phyloP scores from a whole-genome alignment of 768 basidiomycete species.

The Saitozyma sp. region DNA sequence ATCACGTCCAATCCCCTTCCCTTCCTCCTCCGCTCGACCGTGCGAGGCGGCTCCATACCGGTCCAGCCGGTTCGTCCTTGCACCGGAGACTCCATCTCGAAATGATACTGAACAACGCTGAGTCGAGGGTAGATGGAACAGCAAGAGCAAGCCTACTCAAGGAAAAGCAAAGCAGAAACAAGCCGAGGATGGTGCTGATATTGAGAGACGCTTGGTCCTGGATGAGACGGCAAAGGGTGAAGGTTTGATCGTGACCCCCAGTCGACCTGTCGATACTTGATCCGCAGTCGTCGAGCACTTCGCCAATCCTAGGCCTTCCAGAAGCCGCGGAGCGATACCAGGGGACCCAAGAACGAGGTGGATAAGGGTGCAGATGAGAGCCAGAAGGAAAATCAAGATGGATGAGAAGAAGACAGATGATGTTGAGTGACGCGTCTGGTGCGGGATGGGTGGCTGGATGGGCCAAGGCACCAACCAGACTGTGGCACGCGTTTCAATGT shows the following conservation, averaged over 20 bases:
- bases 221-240: background rate
- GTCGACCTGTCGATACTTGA: too few relatives aligned
- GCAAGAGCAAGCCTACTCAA: background rate
- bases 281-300: too few relatives aligned
- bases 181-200: background rate
- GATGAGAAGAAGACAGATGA: too few relatives aligned
- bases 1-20: slow-evolving; percentile 34
- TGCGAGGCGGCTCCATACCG: slow-evolving; percentile 26
- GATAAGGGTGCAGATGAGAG: too few relatives aligned
- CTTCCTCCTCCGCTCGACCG: slow-evolving; percentile 33
- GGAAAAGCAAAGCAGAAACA: background rate
- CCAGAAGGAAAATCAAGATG: too few relatives aligned
- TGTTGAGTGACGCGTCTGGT: too few relatives aligned
- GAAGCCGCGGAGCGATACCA: slow-evolving; percentile 4
- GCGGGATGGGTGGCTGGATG: too few relatives aligned
- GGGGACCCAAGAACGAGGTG: too few relatives aligned
- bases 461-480: too few relatives aligned
- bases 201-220: background rate
- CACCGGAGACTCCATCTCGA: slow-evolving; percentile 9
- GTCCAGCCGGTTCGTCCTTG: slow-evolving; percentile 39
- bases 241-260: too few relatives aligned
- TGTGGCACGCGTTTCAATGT: too few relatives aligned
- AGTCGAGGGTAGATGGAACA: background rate
- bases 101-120: background rate
- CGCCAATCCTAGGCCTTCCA: slow-evolving; percentile 4